Base-by-base conservation (phyloP, 2,329 filamentous ascomycete genomes). In the Lecanosticta acicola region DNA sequence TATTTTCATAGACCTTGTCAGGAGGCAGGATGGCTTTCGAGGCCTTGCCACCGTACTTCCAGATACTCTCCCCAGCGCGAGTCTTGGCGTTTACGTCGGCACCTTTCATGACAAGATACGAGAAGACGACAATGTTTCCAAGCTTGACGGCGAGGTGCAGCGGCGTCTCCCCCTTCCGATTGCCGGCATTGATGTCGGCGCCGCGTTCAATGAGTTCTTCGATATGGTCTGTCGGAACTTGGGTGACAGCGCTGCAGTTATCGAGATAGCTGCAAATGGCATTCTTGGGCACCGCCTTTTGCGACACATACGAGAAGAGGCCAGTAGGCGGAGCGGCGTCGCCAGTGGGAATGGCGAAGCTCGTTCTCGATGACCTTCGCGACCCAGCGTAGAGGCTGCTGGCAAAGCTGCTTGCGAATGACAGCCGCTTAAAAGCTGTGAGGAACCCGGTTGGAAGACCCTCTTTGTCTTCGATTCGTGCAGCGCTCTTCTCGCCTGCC, bases 381-480 rank as follows among this genome's bases (percentile, higher is more conserved):
- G 24, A 29, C 5, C 24, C 24, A 29, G 24, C 24, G 11, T 29
- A 29, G 24, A 29, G 24, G 24, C 24, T 29, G 18, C 35, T 37
- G 3, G 35, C 35, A 33, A 33, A 42, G 29, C 40, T 44, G 35
- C 42, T 44, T 3, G 32, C 42, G 4, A 44, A 32, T 9, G 42
- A 44, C 3, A 36, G 38, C 14, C 32, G 34, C 18, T 32, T 16
- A 29, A 45, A 40, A 29, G 35, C 39, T 13, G 24, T 39, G 16
- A 45, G 24, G 29, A 45, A 45, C 7, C 43, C 43, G 7, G 16
- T 32, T 3, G 43, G 43, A 35, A 45, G 36, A n/a, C 36, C 43
- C 20, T 45, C 36, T 36, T 45, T 45, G 7, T 45, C 35, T 26
- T 45, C 43, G 37, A 45, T 45, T 14, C 35, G 36, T 5, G 17